Percentiles rank a stretch among this genome's conserved stretches.
These are phyloP conservation scores for Lathyrus aphaca DNA, from an alignment of 306 rosid genomes.

Conservation along the genomic window DNA sequence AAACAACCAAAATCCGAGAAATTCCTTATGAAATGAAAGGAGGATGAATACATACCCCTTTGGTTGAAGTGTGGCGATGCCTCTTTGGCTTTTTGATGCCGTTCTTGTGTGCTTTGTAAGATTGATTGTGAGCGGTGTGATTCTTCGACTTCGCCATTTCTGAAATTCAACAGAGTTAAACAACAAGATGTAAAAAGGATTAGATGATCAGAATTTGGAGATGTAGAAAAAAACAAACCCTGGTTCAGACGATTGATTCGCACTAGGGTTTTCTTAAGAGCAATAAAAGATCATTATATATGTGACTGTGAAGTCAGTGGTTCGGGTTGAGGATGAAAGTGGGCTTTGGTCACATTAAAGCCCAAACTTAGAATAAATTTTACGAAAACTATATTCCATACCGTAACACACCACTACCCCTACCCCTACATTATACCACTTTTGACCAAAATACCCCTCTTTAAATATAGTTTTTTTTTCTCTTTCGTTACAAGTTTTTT, in stretches of 20 bases:
- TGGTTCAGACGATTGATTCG: too few species aligned
- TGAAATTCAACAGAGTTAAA: constrained; percentile 31
- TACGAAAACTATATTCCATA: too few species aligned
- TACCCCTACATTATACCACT: too few species aligned
- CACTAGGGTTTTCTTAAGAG: constrained; percentile 43
- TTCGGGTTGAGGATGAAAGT: too few species aligned
- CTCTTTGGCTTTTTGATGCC: constrained; percentile 95
- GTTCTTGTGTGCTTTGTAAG: constrained; percentile 91
- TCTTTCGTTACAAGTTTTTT: too few species aligned
- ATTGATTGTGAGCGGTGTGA: constrained; percentile 99
- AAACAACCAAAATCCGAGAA: background rate
- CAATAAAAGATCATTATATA: background rate
- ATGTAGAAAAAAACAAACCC: constrained; percentile 29
- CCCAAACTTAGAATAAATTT: too few species aligned
- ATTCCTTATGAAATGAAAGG: background rate
- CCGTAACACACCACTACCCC: too few species aligned
- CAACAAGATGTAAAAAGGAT: background rate
- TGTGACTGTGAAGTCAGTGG: background rate
- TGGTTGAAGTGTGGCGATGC: constrained; percentile 98
- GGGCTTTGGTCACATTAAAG: too few species aligned
- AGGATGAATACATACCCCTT: constrained; percentile 61
- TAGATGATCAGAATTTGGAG: background rate
- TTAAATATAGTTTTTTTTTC: too few species aligned
- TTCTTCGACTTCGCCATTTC: constrained; percentile 99
- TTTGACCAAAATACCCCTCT: too few species aligned